These are phyloP conservation scores for Astrothelium subdiscretum DNA, from an alignment of 495 filamentous ascomycete species.

Conservation along the genomic window DNA sequence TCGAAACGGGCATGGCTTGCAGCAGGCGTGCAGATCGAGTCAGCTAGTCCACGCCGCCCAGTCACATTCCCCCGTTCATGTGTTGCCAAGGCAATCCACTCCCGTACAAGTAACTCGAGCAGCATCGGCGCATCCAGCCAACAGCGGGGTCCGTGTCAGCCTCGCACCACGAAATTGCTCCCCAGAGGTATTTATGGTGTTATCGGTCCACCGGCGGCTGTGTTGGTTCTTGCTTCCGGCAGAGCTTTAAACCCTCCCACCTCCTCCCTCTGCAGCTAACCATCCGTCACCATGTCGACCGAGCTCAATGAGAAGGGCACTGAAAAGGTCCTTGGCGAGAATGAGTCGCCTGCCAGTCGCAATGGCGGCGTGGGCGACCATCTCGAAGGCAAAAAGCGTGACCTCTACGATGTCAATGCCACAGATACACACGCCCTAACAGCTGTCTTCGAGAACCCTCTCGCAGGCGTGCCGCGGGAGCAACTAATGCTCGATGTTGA, in stretches of 20 bases:
- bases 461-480: slow-evolving; percentile 4
- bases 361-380: neutral
- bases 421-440: neutral
- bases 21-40: neutral
- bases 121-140: neutral
- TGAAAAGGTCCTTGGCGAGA: neutral
- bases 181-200: neutral
- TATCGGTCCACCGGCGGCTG: neutral
- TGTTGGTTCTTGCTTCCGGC: no score
- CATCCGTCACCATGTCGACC: neutral
- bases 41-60: neutral
- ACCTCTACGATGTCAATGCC: neutral
- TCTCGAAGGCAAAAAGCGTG: slow-evolving; percentile 3
- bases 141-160: slow-evolving; percentile 2
- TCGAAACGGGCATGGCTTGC: neutral
- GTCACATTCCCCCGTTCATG: neutral
- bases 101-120: neutral
- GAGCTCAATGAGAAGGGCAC: neutral
- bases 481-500: slow-evolving; percentile 8
- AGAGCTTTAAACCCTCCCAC: neutral
- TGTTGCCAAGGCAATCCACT: neutral
- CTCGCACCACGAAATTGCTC: neutral
- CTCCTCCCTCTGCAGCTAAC: neutral
- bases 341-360: neutral
- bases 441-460: slow-evolving; percentile 7